phyloP scores from a whole-genome alignment of 768 basidiomycete genomes.

The Suillus weaverae region DNA sequence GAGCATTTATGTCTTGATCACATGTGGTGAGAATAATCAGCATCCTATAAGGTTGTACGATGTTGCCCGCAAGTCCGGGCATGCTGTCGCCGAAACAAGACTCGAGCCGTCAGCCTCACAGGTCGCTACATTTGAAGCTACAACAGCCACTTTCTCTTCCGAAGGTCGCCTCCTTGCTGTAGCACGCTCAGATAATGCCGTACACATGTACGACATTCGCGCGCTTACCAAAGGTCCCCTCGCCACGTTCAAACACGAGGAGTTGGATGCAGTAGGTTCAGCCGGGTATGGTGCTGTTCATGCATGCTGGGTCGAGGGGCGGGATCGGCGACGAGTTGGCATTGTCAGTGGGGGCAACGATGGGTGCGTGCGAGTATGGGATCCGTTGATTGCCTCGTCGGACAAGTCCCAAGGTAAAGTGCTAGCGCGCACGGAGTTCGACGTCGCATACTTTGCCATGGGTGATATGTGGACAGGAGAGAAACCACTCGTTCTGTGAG shows the following conservation, averaged over 20 bases:
- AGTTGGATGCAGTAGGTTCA: constrained; percentile 30
- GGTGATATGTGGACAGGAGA: constrained; percentile 56
- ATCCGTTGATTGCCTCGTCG: constrained; percentile 44
- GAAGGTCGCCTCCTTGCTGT: constrained; percentile 62
- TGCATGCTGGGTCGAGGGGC: constrained; percentile 52
- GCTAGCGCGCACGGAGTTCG: constrained; percentile 54
- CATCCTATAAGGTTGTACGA: constrained; percentile 55
- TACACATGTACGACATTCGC: constrained; percentile 65
- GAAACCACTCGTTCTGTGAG: constrained; percentile 60
- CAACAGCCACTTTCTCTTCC: constrained; percentile 52
- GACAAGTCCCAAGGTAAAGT: constrained; percentile 45
- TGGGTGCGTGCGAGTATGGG: constrained; percentile 73
- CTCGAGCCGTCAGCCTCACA: constrained; percentile 29
- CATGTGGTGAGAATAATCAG: constrained; percentile 19
- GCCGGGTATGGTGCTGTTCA: constrained; percentile 49
- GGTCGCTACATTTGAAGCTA: constrained; percentile 43
- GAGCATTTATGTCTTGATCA: constrained; percentile 33
- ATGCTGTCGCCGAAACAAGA: constrained; percentile 29
- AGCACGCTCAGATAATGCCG: constrained; percentile 56
- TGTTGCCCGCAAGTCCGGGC: constrained; percentile 34
- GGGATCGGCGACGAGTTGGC: constrained; percentile 38
- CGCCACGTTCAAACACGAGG: constrained; percentile 50
- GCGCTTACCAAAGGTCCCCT: constrained; percentile 47
- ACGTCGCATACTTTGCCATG: constrained; percentile 58
- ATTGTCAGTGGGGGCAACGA: constrained; percentile 65